Conservation (phyloP, 2,329 filamentous ascomycete genomes). For the Amauroascus niger region DNA sequence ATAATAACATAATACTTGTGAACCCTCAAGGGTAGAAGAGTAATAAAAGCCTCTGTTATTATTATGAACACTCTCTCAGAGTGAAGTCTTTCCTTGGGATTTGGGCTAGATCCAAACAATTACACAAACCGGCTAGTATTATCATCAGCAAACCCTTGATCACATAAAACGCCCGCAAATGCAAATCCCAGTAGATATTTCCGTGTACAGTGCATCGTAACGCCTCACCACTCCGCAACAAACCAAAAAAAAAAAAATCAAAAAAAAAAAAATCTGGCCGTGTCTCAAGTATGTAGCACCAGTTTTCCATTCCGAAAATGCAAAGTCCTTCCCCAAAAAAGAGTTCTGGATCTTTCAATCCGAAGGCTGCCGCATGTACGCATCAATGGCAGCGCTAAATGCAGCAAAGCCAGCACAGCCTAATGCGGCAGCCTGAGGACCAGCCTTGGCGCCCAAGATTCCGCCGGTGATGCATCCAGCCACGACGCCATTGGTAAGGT, state of each 20-base stretch:
- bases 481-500: constrained; percentile 74
- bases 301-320: not conserved
- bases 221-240: not conserved
- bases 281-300: constrained; percentile 25
- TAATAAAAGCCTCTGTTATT: no score
- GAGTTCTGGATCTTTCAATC: constrained; percentile 35
- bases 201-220: not conserved
- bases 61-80: not conserved
- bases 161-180: constrained; percentile 17
- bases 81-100: not conserved
- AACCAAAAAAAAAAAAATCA: constrained; percentile 5
- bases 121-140: not conserved
- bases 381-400: constrained; percentile 85
- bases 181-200: constrained; percentile 2
- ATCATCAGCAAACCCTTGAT: not conserved
- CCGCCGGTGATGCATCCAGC: constrained; percentile 89
- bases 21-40: no score
- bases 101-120: not conserved
- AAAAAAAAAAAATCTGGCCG: not conserved
- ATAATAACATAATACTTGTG: no score
- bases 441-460: constrained; percentile 73
- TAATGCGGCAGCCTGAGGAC: constrained; percentile 75
- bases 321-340: not conserved
- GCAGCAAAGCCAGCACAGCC: constrained; percentile 91
- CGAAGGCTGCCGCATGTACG: constrained; percentile 69